Evolutionary conservation across 2,329 filamentous ascomycete species (phyloP).

Genomic region (Sporothrix luriei): DNA sequence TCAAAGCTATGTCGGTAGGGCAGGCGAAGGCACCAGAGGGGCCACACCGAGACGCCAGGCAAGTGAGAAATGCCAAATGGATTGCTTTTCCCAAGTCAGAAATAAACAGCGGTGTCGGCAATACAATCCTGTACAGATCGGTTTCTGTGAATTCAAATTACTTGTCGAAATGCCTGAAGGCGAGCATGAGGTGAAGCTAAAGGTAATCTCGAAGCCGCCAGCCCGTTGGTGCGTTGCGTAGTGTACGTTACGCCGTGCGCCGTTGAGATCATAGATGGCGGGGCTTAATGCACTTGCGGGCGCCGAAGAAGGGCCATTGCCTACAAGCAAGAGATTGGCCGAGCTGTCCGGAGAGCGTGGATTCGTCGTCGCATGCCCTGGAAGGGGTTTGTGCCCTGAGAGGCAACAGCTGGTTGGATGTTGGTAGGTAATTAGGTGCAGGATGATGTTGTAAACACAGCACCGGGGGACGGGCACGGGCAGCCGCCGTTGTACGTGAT

Average conservation of each 20-base stretch:
- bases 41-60: neutral
- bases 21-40: no score
- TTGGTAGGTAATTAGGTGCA: neutral
- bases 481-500: slow-evolving; percentile 25
- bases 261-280: neutral
- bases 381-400: neutral
- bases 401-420: slow-evolving; percentile 5
- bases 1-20: neutral
- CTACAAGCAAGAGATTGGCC: slow-evolving; percentile 4
- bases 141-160: no score
- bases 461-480: slow-evolving; percentile 17
- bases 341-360: neutral
- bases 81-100: no score
- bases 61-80: neutral
- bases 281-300: slow-evolving; percentile 23
- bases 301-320: slow-evolving; percentile 32
- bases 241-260: neutral
- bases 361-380: no score
- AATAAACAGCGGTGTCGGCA: neutral
- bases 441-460: neutral
- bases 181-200: neutral
- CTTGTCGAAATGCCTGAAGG: neutral
- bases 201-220: slow-evolving; percentile 7
- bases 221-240: neutral
- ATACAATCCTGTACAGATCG: neutral